Percentiles rank a stretch among this genome's conserved stretches.
Conservation (phyloP, 192 early-diverging fungal species). For the Coemansia sp. region DNA sequence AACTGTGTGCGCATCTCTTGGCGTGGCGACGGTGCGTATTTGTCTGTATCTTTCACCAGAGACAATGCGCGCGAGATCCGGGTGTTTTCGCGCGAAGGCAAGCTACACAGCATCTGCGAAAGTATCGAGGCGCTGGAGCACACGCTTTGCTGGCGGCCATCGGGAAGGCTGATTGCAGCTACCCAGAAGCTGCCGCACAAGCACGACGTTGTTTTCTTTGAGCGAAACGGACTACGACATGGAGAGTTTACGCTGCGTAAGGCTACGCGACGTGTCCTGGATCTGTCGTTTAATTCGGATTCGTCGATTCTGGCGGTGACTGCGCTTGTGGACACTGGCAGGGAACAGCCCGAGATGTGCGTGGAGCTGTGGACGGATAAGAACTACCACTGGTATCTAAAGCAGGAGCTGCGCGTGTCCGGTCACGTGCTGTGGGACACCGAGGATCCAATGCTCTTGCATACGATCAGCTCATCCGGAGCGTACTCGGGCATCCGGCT, state of each 20-base stretch:
- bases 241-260: conserved; percentile 83
- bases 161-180: conserved; percentile 81
- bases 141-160: conserved; percentile 79
- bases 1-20: conserved; percentile 73
- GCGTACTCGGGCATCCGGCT: conserved; percentile 16
- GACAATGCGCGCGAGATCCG: conserved; percentile 56
- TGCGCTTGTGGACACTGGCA: conserved; percentile 40
- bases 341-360: conserved; percentile 16
- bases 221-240: conserved; percentile 92
- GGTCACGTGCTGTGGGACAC: conserved; percentile 76
- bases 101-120: conserved; percentile 82
- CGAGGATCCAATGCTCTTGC: conserved; percentile 67
- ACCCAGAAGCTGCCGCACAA: conserved; percentile 75
- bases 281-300: conserved; percentile 79
- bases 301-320: conserved; percentile 84
- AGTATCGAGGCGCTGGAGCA: conserved; percentile 77
- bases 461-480: conserved; percentile 50
- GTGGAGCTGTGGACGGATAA: conserved; percentile 91
- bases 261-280: conserved; percentile 42
- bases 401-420: conserved; percentile 73
- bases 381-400: conserved; percentile 98
- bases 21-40: conserved; percentile 87
- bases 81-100: conserved; percentile 85
- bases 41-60: conserved; percentile 75
- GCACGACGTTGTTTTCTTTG: conserved; percentile 92